Evolutionary conservation across 139 green algal species (phyloP), one percentile per base, ranked within the genome.

Genomic region (Chlorella vulgaris): DNA sequence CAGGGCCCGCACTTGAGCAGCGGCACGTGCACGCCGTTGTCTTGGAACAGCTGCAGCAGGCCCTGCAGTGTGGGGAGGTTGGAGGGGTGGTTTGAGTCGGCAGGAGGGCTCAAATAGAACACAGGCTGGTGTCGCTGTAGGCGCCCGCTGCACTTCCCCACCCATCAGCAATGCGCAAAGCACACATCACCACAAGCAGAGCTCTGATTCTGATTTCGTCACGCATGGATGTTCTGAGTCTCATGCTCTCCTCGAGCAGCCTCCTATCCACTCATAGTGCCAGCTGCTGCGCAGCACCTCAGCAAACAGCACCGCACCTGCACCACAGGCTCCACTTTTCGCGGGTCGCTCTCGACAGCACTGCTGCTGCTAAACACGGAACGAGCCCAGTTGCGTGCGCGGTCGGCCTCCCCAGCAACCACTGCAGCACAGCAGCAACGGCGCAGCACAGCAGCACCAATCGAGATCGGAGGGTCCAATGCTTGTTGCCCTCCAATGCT

Each of bases 1-100:
- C 74, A 83, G 4, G 65, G 60, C 29, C 82, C 82, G 18, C 61
- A 71, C 26, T 81, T 74, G 28, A 61, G 33, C 77, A 86, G 73
- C 43, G 82, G 74, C 28, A 86, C 18, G 35, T 42, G 62, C 53
- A 86, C 38, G 4, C 82, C 82, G 35, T 62, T 69, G 36, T 78
- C 66, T 18, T 24, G 4, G 39, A 75, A 83, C 61, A 86, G 47
- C 47, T 81, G 58, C 29, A 69, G 35, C 60, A 86, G 70, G 47
- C 63, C 65, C 69, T 80, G 60, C 43, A 33, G 43, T 7, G 26
- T 39, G 33, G 3, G 28, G 63, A 47, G 63, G 15, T 26, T 18
- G 5, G 33, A 3, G 6, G 33, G 33, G 15, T 19, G 2, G 15
- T 33, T 31, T 4, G 29, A 21, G 65, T 13, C 21, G 35, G 4